phyloP scores from a whole-genome alignment of 73 alveolate genomes.

The Paraurostyla sp. region DNA sequence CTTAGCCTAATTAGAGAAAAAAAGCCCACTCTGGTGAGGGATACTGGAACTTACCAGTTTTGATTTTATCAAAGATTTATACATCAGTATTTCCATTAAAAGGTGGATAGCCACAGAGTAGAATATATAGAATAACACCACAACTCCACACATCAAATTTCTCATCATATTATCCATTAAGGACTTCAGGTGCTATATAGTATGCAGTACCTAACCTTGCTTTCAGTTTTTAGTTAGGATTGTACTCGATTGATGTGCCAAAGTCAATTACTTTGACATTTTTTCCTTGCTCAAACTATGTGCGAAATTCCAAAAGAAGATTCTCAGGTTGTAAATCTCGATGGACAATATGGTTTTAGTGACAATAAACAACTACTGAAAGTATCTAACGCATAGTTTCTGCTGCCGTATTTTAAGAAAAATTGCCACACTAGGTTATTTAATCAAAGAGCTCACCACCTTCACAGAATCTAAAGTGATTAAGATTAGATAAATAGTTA shows the following conservation, averaged over 20 bases:
- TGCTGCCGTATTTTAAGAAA: slow-evolving; percentile 73
- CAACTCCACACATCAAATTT: slow-evolving; percentile 81
- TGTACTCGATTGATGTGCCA: slow-evolving; percentile 69
- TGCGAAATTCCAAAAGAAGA: slow-evolving; percentile 59
- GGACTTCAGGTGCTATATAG: slow-evolving; percentile 85
- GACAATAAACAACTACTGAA: slow-evolving; percentile 76
- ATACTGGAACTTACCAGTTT: slow-evolving; percentile 3
- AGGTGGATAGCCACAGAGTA: slow-evolving; percentile 84
- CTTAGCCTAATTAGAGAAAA: slow-evolving; percentile 59
- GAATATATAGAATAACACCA: slow-evolving; percentile 75
- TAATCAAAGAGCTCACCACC: slow-evolving; percentile 85
- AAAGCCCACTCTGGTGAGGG: slow-evolving; percentile 68
- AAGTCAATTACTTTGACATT: slow-evolving; percentile 69
- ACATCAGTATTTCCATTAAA: slow-evolving; percentile 69
- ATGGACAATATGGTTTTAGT: slow-evolving; percentile 70
- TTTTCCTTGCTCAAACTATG: slow-evolving; percentile 18
- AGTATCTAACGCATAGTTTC: slow-evolving; percentile 59
- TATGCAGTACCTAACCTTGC: slow-evolving; percentile 76
- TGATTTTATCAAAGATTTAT: slow-evolving; percentile 60
- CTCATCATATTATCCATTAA: slow-evolving; percentile 71
- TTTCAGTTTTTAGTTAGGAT: slow-evolving; percentile 49
- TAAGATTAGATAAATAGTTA: slow-evolving; percentile 79
- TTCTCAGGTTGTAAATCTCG: slow-evolving; percentile 83
- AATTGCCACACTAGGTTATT: slow-evolving; percentile 55
- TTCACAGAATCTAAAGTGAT: slow-evolving; percentile 71